phyloP scores from a whole-genome alignment of 768 basidiomycete species.

The Nevesoporus exiguus region DNA sequence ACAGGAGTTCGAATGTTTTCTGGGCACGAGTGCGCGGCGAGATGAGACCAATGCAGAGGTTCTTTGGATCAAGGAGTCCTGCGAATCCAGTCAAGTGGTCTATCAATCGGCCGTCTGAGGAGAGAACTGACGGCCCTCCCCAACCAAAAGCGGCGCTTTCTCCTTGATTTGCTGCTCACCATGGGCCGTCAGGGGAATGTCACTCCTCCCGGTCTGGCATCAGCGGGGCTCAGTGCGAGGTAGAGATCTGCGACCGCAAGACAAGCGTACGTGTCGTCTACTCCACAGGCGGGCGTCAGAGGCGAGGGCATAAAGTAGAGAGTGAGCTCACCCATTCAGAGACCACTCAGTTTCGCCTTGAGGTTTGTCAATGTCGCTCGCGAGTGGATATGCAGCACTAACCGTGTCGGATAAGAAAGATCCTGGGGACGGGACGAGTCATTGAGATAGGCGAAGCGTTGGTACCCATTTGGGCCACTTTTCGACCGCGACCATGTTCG shows the following conservation, averaged over 20 bases:
- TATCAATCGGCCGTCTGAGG: neutral
- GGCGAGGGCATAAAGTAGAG: neutral
- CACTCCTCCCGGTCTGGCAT: slow-evolving; percentile 74
- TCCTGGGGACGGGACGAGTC: slow-evolving; percentile 59
- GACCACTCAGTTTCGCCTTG: slow-evolving; percentile 95
- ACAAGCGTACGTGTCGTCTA: slow-evolving; percentile 58
- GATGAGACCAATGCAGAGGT: slow-evolving; percentile 70
- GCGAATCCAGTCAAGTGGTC: neutral
- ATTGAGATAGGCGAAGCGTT: neutral
- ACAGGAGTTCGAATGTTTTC: slow-evolving; percentile 80
- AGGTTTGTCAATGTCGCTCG: neutral
- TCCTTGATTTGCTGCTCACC: slow-evolving; percentile 71
- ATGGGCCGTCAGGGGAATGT: slow-evolving; percentile 79
- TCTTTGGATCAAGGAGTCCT: slow-evolving; percentile 78
- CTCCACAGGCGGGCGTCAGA: slow-evolving; percentile 5
- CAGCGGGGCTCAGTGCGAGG: neutral
- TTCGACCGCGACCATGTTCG: slow-evolving; percentile 48
- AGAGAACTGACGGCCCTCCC: slow-evolving; percentile 63
- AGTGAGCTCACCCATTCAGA: slow-evolving; percentile 60
- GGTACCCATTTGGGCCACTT: neutral
- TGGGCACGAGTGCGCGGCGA: slow-evolving; percentile 89
- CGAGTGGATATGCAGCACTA: slow-evolving; percentile 6
- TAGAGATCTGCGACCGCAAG: neutral
- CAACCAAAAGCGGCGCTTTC: slow-evolving; percentile 65
- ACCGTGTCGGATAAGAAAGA: slow-evolving; percentile 83